Percentiles rank a stretch among this genome's conserved stretches.
These are phyloP conservation scores for Trichoderma harzianum DNA, from an alignment of 2,329 filamentous ascomycete species.

Conservation along the genomic window DNA sequence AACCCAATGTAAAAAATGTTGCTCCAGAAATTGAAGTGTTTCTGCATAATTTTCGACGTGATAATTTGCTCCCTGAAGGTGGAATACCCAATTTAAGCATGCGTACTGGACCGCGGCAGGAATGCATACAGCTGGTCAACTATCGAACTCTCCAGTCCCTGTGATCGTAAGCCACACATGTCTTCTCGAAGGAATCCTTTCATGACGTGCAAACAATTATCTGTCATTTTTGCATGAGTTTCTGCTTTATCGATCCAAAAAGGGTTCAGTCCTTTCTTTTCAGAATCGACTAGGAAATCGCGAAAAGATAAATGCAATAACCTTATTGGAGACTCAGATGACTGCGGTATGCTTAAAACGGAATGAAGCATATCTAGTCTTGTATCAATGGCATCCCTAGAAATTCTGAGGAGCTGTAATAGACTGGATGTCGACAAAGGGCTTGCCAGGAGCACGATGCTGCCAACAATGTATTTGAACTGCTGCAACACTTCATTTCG, in stretches of 20 bases:
- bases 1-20: slow-evolving; percentile 42
- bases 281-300: not conserved
- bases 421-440: slow-evolving; percentile 31
- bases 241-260: slow-evolving; percentile 7
- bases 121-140: not conserved
- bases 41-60: slow-evolving; percentile 24
- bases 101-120: slow-evolving; percentile 1
- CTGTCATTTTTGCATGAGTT: not conserved
- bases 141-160: not conserved
- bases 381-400: slow-evolving; percentile 19
- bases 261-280: not conserved
- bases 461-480: slow-evolving; percentile 31
- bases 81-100: slow-evolving; percentile 23
- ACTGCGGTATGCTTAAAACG: slow-evolving; percentile 31
- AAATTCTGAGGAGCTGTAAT: slow-evolving; percentile 26
- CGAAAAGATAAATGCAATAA: slow-evolving; percentile 18
- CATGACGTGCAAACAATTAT: not conserved
- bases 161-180: not conserved
- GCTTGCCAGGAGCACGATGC: slow-evolving; percentile 30
- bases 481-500: slow-evolving; percentile 20
- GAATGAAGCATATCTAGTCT: slow-evolving; percentile 32
- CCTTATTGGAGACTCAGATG: slow-evolving; percentile 25
- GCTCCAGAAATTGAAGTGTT: slow-evolving; percentile 34
- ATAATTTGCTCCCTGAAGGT: slow-evolving; percentile 25
- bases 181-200: not conserved